Evolutionary conservation across 139 green algal genomes (phyloP).

Genomic region (Zygnema cylindricum): DNA sequence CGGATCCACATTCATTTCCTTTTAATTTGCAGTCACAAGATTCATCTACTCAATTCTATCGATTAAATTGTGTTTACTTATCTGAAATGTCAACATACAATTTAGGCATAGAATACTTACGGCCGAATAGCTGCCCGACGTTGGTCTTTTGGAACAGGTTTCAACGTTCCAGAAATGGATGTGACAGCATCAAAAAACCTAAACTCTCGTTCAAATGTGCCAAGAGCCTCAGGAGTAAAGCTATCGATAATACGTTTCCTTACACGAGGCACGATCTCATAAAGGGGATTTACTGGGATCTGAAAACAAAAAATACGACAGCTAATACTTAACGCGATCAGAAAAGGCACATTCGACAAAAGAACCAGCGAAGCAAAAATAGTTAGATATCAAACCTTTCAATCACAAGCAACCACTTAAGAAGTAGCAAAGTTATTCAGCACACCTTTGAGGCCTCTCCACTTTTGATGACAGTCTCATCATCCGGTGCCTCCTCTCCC

Average conservation of each 20-base stretch:
- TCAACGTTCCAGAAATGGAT: conserved; percentile 62
- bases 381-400: too few species aligned
- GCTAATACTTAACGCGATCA: too few species aligned
- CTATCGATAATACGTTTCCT: conserved; percentile 43
- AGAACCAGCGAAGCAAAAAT: too few species aligned
- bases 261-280: conserved; percentile 74
- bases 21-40: too few species aligned
- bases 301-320: not conserved
- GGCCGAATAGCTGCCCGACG: conserved; percentile 60
- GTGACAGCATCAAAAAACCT: conserved; percentile 66
- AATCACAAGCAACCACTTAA: too few species aligned
- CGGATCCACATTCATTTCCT: too few species aligned
- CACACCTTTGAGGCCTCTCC: not conserved
- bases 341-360: too few species aligned
- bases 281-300: conserved; percentile 62
- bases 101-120: too few species aligned
- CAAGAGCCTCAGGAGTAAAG: conserved; percentile 41
- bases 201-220: conserved; percentile 64
- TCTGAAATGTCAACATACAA: too few species aligned
- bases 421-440: too few species aligned
- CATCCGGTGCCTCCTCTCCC: not conserved
- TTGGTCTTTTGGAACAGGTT: conserved; percentile 64
- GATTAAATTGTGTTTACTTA: too few species aligned
- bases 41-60: too few species aligned
- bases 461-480: not conserved